Base-by-base conservation (phyloP, 1,284 basidiomycete genomes). In the Tilletia horrida region DNA sequence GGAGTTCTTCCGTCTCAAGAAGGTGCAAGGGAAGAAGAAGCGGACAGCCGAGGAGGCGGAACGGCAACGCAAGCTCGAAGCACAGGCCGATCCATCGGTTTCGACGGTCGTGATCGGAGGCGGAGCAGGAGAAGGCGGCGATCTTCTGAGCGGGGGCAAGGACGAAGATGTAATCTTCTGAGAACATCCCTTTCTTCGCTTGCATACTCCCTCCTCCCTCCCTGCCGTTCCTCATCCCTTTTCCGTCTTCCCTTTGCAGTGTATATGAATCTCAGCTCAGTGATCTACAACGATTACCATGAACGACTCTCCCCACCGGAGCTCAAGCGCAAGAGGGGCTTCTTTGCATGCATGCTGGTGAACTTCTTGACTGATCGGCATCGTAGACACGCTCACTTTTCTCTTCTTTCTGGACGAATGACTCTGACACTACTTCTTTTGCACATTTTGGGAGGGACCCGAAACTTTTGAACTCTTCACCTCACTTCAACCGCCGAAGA, bases 1-100 rank as follows among this genome's bases (percentile, higher is more conserved):
- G 66, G 80, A 81, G 68, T 81, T 81, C 71, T 81, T 81, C 72
- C 69, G 80, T 23, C 68, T 81, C 66, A 81, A 81, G 62, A 81
- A 76, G 62, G 75, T 76, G 14, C 73, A 76, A 64, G 73, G 69
- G 55, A 76, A 76, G 69, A 76, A 76, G 73, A 74, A 76, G 69
- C 67, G 71, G 6, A 52, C 42, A 42, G 66, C 62, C 6, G 64
- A 71, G 62, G 43, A 42, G 25, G 63, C 45, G 25, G 69, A 64
- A 21, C 47, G 61, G 40, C 48, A 66, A 35, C 47, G 44, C 14
- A 64, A 21, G 48, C 6, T 14, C 2, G 44, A 7, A 25, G 47
- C 23, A 21, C 23, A 48, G 47, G 29, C 44, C 21, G 63, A 23
- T 44, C 18, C n/a, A 11, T 40, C 59, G 57, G 63, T 35, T 47